Evolutionary conservation across 78 protist species (phyloP), one percentile per base, ranked within the genome.

Genomic region (Guillardia theta): DNA sequence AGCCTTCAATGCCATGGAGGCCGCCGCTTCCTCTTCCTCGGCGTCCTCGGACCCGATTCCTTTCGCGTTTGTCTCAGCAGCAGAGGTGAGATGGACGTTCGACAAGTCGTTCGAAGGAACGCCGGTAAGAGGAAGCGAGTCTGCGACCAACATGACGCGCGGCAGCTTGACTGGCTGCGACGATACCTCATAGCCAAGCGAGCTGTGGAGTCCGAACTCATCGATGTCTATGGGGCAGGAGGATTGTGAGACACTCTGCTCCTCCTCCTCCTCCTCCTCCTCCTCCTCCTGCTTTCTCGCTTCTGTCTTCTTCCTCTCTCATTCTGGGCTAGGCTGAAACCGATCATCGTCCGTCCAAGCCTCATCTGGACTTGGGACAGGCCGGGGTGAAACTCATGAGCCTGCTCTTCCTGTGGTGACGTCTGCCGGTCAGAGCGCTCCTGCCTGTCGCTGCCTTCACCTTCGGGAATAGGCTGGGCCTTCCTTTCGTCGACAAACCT

Each of bases 381-480:
- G 44, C 90, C 90, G 0, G 90, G 88, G 78, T 64, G 36, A 24
- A 12, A 24, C 12, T 15, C 41, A 24, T 64, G 36, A 24, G 41
- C 41, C 78, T 33, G 78, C 78, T 33, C 78, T 6, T 33, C 78
- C 78, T 6, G 10, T 50, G 10, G 30, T 50, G 58, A 19, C 30
- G 58, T 10, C 58, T 24, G 78, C 10, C 43, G 78, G 78, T 24
- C 78, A 64, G 87, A 1, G 90, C 90, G 33, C 90, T 78, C 0
- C 90, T 30, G 18, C 90, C 90, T 18, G 90, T 78, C 15, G 90
- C 90, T 18, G 90, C 90, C 45, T 78, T 78, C 48, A 78, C 90
- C 30, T 24, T 78, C 33, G 90, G 44, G 50, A 41, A 6, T 30
- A 18, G 18, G 50, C 18, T 78, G 24, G 90, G 90, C 50, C 15